Base-by-base conservation (phyloP, 441 rosid species). In the Mallotus repandus region DNA sequence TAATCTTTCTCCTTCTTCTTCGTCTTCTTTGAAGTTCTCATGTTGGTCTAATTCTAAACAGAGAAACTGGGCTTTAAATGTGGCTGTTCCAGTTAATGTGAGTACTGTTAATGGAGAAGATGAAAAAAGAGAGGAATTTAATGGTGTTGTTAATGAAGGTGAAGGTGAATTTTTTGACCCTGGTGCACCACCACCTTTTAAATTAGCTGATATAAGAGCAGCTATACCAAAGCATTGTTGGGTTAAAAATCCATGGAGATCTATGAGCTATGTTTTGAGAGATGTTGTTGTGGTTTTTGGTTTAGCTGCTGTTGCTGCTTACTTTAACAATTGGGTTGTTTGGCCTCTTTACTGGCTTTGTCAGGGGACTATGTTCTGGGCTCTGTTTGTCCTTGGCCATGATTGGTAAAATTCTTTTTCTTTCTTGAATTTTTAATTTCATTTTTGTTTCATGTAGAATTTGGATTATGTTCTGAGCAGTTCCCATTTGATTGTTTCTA, bases 281-380 rank as follows among this genome's bases (percentile, higher is more conserved):
- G 99, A 93, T 70, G 93, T 93, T 8, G 88, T 63, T 3, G 83
- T 89, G 48, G 94, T 90, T 72, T 83, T 93, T n/a, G 90, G 93
- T 21, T 82, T 96, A 69, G 98, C 97, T 56, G 94, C 89, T 5
- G 97, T 79, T 41, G 99, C 97, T 25, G 84, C 91, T 81, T 81
- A 85, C 56, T 61, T 90, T 54, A 86, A 93, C 77, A 87, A 74
- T 56, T 96, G 93, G 99, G 46, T 87, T 52, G 91, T 85, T 77
- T 96, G 99, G 99, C 99, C 99, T 76, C 82, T 96, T 56, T 96
- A 93, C 72, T 96, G 98, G 98, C 78, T 83, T 48, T 94, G 93
- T 76, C 97, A 96, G 67, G 98, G 97, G 58, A 96, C 98, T 72
- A 96, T 96, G 98, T 93, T 93, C 71, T 93, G 98, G 99, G 99